Evolutionary conservation across 2,329 filamentous ascomycete species (phyloP).

Genomic region (Chaetomium strumarium): DNA sequence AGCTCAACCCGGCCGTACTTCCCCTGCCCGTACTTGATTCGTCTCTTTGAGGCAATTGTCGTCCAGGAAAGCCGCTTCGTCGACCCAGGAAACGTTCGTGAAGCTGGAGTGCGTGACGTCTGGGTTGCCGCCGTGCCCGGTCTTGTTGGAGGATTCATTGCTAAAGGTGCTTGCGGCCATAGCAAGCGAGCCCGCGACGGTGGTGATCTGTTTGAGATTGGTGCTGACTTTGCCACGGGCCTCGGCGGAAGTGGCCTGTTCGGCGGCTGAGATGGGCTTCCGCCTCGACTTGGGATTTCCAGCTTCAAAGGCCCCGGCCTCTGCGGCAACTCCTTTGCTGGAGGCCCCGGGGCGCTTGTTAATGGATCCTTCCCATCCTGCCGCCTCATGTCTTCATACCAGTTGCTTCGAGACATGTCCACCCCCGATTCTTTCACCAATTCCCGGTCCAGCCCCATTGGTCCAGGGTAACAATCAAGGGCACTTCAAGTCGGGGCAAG

Average conservation of each 20-base stretch:
- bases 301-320: slow-evolving; percentile 13
- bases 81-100: slow-evolving; percentile 30
- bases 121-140: slow-evolving; percentile 21
- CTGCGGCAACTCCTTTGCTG: slow-evolving; percentile 21
- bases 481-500: slow-evolving; percentile 15
- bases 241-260: slow-evolving; percentile 22
- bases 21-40: slow-evolving; percentile 44
- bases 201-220: slow-evolving; percentile 12
- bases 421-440: slow-evolving; percentile 17
- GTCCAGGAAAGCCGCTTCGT: slow-evolving; percentile 33
- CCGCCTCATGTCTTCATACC: background rate
- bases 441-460: slow-evolving; percentile 15
- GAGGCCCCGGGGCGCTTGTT: slow-evolving; percentile 20
- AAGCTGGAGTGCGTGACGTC: slow-evolving; percentile 7
- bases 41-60: slow-evolving; percentile 30
- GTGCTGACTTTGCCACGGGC: slow-evolving; percentile 15
- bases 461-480: slow-evolving; percentile 5
- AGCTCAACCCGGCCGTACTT: slow-evolving; percentile 40
- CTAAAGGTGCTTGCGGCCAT: slow-evolving; percentile 18
- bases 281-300: slow-evolving; percentile 1
- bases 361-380: slow-evolving; percentile 4
- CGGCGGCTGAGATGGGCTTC: slow-evolving; percentile 17
- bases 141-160: slow-evolving; percentile 24
- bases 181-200: slow-evolving; percentile 16
- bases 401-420: slow-evolving; percentile 3